phyloP scores from a whole-genome alignment of 306 rosid species.

The Pyrus pyrifolia region DNA sequence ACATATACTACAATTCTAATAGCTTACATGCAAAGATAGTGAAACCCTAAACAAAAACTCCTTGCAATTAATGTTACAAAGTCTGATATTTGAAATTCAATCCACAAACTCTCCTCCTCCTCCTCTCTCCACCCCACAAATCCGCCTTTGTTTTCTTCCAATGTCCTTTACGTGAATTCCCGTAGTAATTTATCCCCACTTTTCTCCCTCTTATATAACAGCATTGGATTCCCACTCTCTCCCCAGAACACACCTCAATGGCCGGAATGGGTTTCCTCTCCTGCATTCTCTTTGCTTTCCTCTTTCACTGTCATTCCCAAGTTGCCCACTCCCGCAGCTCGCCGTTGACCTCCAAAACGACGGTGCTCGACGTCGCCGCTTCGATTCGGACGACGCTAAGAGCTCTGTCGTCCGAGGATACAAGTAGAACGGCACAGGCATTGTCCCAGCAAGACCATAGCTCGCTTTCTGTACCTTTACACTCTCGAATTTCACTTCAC shows the following conservation, averaged over 20 bases:
- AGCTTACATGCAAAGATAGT: too few relatives aligned
- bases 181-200: background rate
- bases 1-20: too few relatives aligned
- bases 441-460: slow-evolving; percentile 3
- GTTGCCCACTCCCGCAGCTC: slow-evolving; percentile 29
- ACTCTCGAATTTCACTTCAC: slow-evolving; percentile 48
- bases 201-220: background rate
- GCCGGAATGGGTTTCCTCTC: slow-evolving; percentile 18
- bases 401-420: slow-evolving; percentile 1
- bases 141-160: slow-evolving; percentile 20
- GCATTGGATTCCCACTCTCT: background rate
- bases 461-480: slow-evolving; percentile 32
- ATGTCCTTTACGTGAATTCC: slow-evolving; percentile 22
- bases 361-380: slow-evolving; percentile 48
- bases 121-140: slow-evolving; percentile 12
- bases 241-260: background rate
- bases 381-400: slow-evolving; percentile 26
- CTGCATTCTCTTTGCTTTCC: slow-evolving; percentile 12
- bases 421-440: background rate
- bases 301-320: background rate
- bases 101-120: slow-evolving; percentile 10
- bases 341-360: slow-evolving; percentile 20
- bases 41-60: too few relatives aligned
- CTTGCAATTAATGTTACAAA: too few relatives aligned
- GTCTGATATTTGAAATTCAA: too few relatives aligned